These are phyloP conservation scores for Pinus tabuliformis DNA, from an alignment of 75 land plant genomes.

Conservation along the genomic window DNA sequence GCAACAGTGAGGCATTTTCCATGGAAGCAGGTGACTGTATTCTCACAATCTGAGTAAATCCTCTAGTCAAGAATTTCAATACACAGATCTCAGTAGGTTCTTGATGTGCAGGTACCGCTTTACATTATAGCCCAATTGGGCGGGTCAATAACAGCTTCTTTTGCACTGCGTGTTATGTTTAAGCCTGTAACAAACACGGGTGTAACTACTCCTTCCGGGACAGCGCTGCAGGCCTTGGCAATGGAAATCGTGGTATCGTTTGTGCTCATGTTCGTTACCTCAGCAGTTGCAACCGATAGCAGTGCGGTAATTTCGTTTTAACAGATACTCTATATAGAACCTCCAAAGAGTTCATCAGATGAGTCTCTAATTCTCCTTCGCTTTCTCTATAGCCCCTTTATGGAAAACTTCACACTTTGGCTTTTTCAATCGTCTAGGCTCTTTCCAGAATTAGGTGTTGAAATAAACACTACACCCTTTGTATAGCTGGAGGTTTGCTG, in stretches of 20 bases:
- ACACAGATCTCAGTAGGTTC: no score
- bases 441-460: no score
- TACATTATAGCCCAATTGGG: constrained; percentile 72
- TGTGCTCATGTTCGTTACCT: constrained; percentile 78
- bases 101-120: constrained; percentile 58
- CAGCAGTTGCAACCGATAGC: constrained; percentile 84
- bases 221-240: constrained; percentile 57
- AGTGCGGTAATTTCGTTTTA: constrained; percentile 55
- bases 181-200: constrained; percentile 45
- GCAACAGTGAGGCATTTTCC: constrained; percentile 56
- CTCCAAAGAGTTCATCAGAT: no score
- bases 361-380: no score
- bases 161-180: constrained; percentile 42
- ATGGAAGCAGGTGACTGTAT: constrained; percentile 43
- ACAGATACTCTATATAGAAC: no score
- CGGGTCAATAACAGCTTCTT: constrained; percentile 50
- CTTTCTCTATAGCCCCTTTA: no score
- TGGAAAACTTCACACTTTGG: no score
- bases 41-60: no score
- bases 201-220: constrained; percentile 63
- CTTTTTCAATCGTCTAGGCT: no score
- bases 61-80: no score
- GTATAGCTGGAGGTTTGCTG: no score
- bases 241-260: constrained; percentile 77
- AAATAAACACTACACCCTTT: no score